Base-by-base conservation (phyloP, 805 yeast genomes). In the Yamadazyma scolyti region DNA sequence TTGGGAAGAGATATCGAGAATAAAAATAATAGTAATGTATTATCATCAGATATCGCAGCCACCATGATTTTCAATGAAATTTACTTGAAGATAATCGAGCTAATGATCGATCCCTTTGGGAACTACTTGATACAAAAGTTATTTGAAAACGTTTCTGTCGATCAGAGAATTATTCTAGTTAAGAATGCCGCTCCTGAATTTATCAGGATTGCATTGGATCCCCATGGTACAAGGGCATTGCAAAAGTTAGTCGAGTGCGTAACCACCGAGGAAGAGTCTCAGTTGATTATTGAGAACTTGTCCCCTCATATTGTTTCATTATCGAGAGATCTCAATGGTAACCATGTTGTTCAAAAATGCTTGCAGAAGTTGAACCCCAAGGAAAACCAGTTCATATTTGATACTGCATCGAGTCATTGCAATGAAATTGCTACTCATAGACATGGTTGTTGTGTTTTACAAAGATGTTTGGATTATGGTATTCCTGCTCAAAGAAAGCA, bases 61-160 rank as follows among this genome's bases (percentile, higher is more conserved):
- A 72, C 82, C 18, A 63, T 78, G 50, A 85, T 93, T 28, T 89
- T 87, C 59, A 76, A 77, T 35, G 96, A 93, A 54, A 83, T 87
- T 25, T 75, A 77, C 43, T 63, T 73, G 21, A 81, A 85, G 45
- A 80, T 87, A 35, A 81, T 85, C 32, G 95, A 87, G 54, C 68
- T 93, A 41, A 90, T 93, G 97, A 74, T 75, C 18, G 96, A 89
- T 56, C 96, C 97, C 5, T 93, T 93, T 64, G 98, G 98, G n/a
- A 93, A 93, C 56, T 93, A 93, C 49, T 66, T 93, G 50, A 77
- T 94, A 43, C 98, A 93, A 59, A 93, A 90, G 56, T 61, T 93
- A 34, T 68, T 93, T 42, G 97, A 89, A 52, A 74, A 78, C 42
- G 82, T 88, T 16, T 64, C 71, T 21, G 68, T 70, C 22, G 80